Base-by-base conservation (phyloP, 1,284 basidiomycete genomes). In the Cerioporus squamosus region DNA sequence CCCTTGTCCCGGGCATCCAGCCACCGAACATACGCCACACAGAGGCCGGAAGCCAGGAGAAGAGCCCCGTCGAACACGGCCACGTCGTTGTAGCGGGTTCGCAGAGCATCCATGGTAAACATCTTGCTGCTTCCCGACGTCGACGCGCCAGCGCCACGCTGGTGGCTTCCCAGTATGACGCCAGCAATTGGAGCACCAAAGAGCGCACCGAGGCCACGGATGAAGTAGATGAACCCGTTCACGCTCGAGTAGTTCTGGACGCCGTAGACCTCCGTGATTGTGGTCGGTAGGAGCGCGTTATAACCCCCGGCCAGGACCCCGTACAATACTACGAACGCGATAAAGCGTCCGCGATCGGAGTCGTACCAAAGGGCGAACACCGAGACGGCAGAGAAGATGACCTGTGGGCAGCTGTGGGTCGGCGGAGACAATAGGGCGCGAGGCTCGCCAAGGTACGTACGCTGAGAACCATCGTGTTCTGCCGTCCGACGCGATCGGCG, bases 331-430 rank as follows among this genome's bases (percentile, higher is more conserved):
- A 76, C 63, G 64, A 79, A 79, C 3, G 72, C 70, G 45, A 76
- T 66, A 63, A 77, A 79, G 3, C 74, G 72, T 3, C 62, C 54
- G 59, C 72, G 68, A 10, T 70, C 66, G 22, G 77, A 76, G 55
- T 76, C 62, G 53, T 70, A 75, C 79, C 79, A 81, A 14, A 80
- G 69, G 0, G 74, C 75, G 50, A 80, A 67, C n/a, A 79, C 77
- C 1, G 77, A 73, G 7, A 80, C 48, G 2, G 72, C 73, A 4
- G 78, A 79, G 31, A 79, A 69, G 24, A 79, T 61, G 45, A 76
- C 77, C 77, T 79, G 57, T 3, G 33, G 7, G 53, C 20, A 15
- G 18, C 39, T 44, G 17, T 38, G 45, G 43, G 51, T 38, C 24
- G 29, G 24, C 33, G 26, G 20, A 20, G 15, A 8, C 29, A 51